Conservation (phyloP, 371 early-diverging fungal species). For the Mortierella sp. region DNA sequence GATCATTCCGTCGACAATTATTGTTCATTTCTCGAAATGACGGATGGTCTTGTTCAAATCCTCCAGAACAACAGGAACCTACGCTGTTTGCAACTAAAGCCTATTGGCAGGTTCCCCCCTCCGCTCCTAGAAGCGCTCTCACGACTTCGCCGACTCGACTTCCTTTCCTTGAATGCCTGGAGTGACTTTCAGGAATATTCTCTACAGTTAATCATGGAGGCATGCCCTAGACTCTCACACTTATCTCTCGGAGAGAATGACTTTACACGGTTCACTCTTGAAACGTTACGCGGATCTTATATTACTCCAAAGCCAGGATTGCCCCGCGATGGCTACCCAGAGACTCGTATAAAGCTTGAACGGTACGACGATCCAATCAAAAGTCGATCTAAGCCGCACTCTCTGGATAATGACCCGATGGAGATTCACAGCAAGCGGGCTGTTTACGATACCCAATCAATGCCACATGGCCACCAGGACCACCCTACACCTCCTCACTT, state of each 20-base stretch:
- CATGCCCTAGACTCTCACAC: slow-evolving; percentile 27
- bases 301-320: not conserved
- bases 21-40: slow-evolving; percentile 22
- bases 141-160: slow-evolving; percentile 8
- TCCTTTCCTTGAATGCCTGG: slow-evolving; percentile 39
- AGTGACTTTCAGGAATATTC: slow-evolving; percentile 51
- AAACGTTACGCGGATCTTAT: not conserved
- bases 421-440: slow-evolving; percentile 30
- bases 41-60: slow-evolving; percentile 17
- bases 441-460: slow-evolving; percentile 19
- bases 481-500: not conserved
- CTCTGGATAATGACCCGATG: slow-evolving; percentile 9
- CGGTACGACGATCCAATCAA: slow-evolving; percentile 44
- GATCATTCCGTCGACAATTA: slow-evolving; percentile 3
- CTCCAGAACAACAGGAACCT: slow-evolving; percentile 23
- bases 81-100: slow-evolving; percentile 23
- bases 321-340: not conserved
- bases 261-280: slow-evolving; percentile 37
- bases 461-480: not conserved
- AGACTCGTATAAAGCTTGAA: slow-evolving; percentile 12
- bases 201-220: slow-evolving; percentile 33
- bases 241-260: slow-evolving; percentile 49
- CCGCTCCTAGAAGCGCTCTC: slow-evolving; percentile 22
- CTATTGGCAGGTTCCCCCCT: slow-evolving; percentile 29
- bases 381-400: slow-evolving; percentile 6